Conservation (phyloP, 2,329 filamentous ascomycete genomes). For the Cadophora gregata region DNA sequence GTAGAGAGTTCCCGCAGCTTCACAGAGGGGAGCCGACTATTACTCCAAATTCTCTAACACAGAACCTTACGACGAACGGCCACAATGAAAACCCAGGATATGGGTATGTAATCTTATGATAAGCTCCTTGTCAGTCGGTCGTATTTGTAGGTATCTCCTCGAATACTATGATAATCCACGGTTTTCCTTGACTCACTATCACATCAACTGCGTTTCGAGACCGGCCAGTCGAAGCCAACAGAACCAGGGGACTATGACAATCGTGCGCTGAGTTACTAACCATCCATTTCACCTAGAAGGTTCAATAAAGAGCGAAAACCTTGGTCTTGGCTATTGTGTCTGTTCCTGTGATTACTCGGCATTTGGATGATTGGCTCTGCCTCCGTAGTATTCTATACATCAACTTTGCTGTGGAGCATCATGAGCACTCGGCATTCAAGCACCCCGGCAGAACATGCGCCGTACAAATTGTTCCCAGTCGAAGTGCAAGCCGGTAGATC, state of each 20-base stretch:
- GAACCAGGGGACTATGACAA: not conserved
- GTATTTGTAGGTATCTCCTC: no score
- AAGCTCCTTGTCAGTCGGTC: no score
- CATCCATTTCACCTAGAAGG: not conserved
- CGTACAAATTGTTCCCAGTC: not conserved
- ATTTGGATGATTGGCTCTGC: not conserved
- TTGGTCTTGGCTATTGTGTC: not conserved
- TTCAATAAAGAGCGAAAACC: not conserved
- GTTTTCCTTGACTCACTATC: no score
- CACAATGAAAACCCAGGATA: no score
- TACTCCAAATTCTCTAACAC: no score
- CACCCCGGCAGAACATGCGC: not conserved
- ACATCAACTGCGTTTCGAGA: no score
- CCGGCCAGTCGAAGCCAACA: not conserved
- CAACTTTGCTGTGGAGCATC: not conserved
- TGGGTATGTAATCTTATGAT: no score
- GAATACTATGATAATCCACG: no score
- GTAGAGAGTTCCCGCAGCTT: no score
- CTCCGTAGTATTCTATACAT: not conserved
- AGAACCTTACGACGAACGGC: no score
- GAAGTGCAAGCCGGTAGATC: conserved; percentile 5
- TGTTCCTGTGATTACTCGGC: not conserved
- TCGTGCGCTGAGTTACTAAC: not conserved
- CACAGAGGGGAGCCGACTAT: no score
- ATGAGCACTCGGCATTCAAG: not conserved